Evolutionary conservation across 352 stramenopile genomes (phyloP), one percentile per base, ranked within the genome.

Genomic region (Hyaloperonospora arabidopsidis): DNA sequence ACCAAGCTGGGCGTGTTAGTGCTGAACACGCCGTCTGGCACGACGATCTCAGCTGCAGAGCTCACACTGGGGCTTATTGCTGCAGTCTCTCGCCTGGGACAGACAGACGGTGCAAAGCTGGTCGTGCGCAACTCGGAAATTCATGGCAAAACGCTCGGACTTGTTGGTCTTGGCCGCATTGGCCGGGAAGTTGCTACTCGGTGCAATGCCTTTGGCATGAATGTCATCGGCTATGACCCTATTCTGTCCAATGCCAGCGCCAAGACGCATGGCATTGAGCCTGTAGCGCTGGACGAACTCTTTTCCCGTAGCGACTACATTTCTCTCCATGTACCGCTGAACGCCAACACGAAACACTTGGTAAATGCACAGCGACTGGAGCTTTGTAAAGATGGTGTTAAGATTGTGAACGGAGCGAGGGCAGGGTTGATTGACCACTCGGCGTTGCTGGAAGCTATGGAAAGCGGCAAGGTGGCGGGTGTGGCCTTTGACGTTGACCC

Each of bases 21-120:
- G 45, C 95, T 98, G 64, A 98, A 98, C 70, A 97, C 95, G 39
- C 94, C 94, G 7, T 91, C 88, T 36, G 94, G 92, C 23, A 98
- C 98, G 79, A 96, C 92, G 40, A 88, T 97, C 52, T 95, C 91
- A 25, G 91, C 95, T 18, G 96, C 96, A 1, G 95, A 98, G 70
- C 78, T 98, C 56, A 92, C 96, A 12, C 57, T 98, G 19, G 93
- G 88, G 14, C 81, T 96, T 39, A 84, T 98, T 52, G 66, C 97
- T 7, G 62, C 70, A 5, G 74, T 91, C n/a, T 91, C 80, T 19
- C 59, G 65, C 4, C 34, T 75, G 17, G 57, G 58, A 2, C 32
- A 56, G 0, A 48, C 39, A 0, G 32, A 47, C 2, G n/a, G 14
- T 13, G 14, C 10, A 13, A 43, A 70, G 35, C 13, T 41, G 14